These are phyloP conservation scores for Ballota nigra DNA, from an alignment of 257 asterid genomes.

Conservation along the genomic window DNA sequence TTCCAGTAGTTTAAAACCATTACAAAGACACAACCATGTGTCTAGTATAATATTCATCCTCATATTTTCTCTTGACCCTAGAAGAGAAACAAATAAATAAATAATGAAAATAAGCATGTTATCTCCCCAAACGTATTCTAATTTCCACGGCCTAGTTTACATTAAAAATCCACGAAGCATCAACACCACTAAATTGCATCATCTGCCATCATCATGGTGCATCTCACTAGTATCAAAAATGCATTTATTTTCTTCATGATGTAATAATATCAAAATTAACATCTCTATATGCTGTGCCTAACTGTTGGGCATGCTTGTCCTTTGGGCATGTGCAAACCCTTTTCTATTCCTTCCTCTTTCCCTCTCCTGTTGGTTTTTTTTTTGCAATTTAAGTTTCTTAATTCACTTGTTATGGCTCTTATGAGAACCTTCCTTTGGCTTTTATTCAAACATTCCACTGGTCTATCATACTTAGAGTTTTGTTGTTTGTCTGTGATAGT, in stretches of 20 bases:
- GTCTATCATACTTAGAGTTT: background rate
- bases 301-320: background rate
- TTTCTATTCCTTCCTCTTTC: background rate
- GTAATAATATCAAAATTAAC: background rate
- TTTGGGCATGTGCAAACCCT: background rate
- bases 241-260: background rate
- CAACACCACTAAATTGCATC: background rate
- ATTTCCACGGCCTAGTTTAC: background rate
- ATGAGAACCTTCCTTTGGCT: background rate
- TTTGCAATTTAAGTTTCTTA: background rate
- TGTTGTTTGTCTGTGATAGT: constrained; percentile 10
- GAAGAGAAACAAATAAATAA: background rate
- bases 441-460: background rate
- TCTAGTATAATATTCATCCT: background rate
- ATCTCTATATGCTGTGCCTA: background rate
- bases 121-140: background rate
- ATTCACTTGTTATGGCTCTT: background rate
- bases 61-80: background rate
- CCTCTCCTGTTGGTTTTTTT: too few species aligned
- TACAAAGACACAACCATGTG: background rate
- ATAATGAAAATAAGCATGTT: background rate
- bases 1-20: background rate
- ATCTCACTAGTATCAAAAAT: background rate
- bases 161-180: background rate
- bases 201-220: background rate